Evolutionary conservation across 148 eudicot species (phyloP), one percentile per base, ranked within the genome.

Genomic region (Selenicereus undatus): DNA sequence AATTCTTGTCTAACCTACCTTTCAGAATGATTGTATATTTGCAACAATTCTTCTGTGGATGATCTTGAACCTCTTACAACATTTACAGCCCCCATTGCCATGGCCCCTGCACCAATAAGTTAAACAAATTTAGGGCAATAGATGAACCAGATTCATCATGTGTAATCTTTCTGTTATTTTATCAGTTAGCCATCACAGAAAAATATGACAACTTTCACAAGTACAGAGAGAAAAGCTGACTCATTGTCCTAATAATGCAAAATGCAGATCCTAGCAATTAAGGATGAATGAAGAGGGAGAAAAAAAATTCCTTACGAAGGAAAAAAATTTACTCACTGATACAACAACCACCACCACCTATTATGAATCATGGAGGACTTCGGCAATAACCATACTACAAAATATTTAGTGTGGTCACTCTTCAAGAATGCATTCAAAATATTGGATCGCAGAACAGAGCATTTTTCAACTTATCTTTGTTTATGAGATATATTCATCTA

Each of bases 31-130:
- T 84, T 87, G 90, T 96, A 96, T 84, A 96, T 92, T 42, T 90
- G 95, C 90, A 91, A 87, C 74, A 96, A 88, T 89, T 96, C 99
- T 84, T 91, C 92, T 73, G 83, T 89, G 17, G 99, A 92, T 86
- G 99, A 96, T 84, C 97, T 88, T 66, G 98, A 92, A 42, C 99
- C 99, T 85, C 99, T 90, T 22, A 96, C 98, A 52, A 96, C 99
- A 87, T 94, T 91, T 78, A 96, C 83, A 84, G 97, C 98, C 81
- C 99, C 99, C 84, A 91, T 92, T 68, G 99, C 93, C 99, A 96
- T 93, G 66, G 90, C 86, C 82, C 95, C 99, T 96, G 89, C 42
- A 27, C 50, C 82, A 86, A 20, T 56, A 56, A 20, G 26, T 35
- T 30, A 52, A 8, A 22, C 30, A 50, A 26, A 1, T 45, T 36